Evolutionary conservation across 2,329 filamentous ascomycete genomes (phyloP).

Genomic region (Trichoderma harzianum): DNA sequence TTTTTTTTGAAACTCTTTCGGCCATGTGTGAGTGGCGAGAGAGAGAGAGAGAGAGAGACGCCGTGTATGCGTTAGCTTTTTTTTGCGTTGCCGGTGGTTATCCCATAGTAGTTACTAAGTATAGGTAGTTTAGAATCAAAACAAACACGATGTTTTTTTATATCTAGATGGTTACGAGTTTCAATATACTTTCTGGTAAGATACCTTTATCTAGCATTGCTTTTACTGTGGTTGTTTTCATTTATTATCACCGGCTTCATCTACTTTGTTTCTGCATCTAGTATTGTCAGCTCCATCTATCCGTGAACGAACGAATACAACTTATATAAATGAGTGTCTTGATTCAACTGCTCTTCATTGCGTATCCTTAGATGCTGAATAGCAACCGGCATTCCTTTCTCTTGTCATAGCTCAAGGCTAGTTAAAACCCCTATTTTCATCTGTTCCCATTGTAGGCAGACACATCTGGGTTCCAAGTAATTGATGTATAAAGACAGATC

Average conservation of each 20-base stretch:
- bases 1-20: background rate
- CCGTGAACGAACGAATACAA: no score
- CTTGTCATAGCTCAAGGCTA: no score
- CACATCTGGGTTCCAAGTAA: no score
- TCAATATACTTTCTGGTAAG: background rate
- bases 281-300: background rate
- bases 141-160: background rate
- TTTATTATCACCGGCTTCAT: background rate
- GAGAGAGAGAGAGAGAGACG: no score
- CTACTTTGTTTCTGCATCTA: no score
- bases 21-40: background rate
- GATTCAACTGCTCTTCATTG: no score
- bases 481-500: no score
- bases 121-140: constrained; percentile 6
- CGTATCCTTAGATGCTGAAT: no score
- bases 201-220: background rate
- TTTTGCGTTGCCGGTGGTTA: constrained; percentile 1
- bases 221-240: background rate
- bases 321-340: no score
- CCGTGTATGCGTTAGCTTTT: background rate
- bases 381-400: no score
- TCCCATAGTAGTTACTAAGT: constrained; percentile 10
- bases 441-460: no score
- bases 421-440: no score
- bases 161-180: background rate